Percentiles rank a stretch among this genome's conserved stretches.
Evolutionary conservation across 2,329 filamentous ascomycete species (phyloP).

Genomic region (Esteya vermicola): DNA sequence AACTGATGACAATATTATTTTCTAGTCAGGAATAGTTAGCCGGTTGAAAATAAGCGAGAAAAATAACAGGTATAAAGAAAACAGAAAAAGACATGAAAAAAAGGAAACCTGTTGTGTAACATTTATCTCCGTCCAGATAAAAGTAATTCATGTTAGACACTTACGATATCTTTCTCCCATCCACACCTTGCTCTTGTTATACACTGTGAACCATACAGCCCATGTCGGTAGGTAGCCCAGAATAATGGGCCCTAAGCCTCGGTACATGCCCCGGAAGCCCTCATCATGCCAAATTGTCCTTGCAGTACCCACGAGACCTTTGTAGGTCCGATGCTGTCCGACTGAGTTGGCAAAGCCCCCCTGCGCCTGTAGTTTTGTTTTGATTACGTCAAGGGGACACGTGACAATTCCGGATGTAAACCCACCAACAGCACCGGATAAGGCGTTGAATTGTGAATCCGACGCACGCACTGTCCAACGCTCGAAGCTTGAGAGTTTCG

Average conservation of each 20-base stretch:
- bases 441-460: constrained; percentile 59
- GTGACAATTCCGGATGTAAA: constrained; percentile 90
- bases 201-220: constrained; percentile 96
- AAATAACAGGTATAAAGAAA: neutral
- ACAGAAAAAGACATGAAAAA: too few species aligned
- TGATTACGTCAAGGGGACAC: constrained; percentile 96
- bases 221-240: constrained; percentile 93
- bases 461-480: constrained; percentile 42
- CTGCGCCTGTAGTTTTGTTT: constrained; percentile 94
- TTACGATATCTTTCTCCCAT: constrained; percentile 53
- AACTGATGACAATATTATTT: constrained; percentile 64
- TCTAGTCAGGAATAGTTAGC: constrained; percentile 27
- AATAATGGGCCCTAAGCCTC: constrained; percentile 86
- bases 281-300: constrained; percentile 77
- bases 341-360: constrained; percentile 49
- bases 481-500: constrained; percentile 1
- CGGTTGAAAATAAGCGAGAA: too few species aligned
- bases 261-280: constrained; percentile 79
- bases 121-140: too few species aligned
- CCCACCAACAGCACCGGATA: constrained; percentile 78
- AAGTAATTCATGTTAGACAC: constrained; percentile 9
- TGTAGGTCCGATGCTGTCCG: constrained; percentile 47
- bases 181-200: constrained; percentile 73
- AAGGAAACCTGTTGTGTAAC: too few species aligned
- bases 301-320: constrained; percentile 76